A percentile compares a stretch with the other conserved stretches of the same genome.
These are phyloP conservation scores for Geotrichum fermentans DNA, from an alignment of 1,139 yeast species.

Conservation along the genomic window DNA sequence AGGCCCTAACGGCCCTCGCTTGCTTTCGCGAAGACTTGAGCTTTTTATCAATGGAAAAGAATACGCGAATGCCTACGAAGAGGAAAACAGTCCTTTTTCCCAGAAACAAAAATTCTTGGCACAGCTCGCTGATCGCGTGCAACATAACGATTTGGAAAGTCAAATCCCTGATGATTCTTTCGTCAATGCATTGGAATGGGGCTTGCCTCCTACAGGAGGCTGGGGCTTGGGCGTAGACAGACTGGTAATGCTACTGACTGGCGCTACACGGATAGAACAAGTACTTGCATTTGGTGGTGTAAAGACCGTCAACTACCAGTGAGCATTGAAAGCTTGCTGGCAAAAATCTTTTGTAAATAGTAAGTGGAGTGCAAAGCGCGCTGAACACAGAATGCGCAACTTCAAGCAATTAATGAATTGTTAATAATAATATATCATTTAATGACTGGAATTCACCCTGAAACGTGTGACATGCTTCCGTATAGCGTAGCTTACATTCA, in stretches of 20 bases:
- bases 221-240: constrained; percentile 96
- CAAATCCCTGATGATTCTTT: constrained; percentile 69
- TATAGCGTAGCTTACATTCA: too few relatives aligned
- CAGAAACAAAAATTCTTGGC: constrained; percentile 57
- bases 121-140: constrained; percentile 50
- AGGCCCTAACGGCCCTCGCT: constrained; percentile 35
- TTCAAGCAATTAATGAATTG: too few relatives aligned
- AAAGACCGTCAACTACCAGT: constrained; percentile 51
- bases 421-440: too few relatives aligned
- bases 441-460: too few relatives aligned
- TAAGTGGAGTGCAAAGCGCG: neutral
- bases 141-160: constrained; percentile 54
- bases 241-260: constrained; percentile 71
- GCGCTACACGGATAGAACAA: constrained; percentile 62
- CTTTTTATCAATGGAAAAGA: constrained; percentile 76
- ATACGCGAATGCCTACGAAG: constrained; percentile 91
- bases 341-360: neutral
- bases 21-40: constrained; percentile 70
- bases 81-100: constrained; percentile 77
- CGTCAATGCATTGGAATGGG: constrained; percentile 77
- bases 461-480: too few relatives aligned
- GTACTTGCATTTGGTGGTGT: constrained; percentile 81
- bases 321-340: neutral
- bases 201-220: constrained; percentile 97
- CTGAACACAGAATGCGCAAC: too few relatives aligned